Conservation (phyloP, 2,329 filamentous ascomycete genomes). For the Metarhizium guizhouense region DNA sequence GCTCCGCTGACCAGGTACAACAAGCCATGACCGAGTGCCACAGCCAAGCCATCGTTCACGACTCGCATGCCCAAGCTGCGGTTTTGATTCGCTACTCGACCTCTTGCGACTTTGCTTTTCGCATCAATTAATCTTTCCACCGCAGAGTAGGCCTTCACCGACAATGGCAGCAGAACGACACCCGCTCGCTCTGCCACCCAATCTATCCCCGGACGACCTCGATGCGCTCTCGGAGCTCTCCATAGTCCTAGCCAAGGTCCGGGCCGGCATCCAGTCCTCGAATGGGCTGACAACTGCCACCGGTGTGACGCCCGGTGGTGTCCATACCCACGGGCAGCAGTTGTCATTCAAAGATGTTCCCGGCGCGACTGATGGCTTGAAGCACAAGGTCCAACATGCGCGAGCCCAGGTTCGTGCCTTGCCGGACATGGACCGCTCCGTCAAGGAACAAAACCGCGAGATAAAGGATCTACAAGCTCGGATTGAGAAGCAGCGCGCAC, state of each 20-base stretch:
- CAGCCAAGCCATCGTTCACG: background rate
- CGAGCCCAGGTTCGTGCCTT: slow-evolving; percentile 54
- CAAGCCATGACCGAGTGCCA: background rate
- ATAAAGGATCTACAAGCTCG: slow-evolving; percentile 56
- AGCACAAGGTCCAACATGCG: slow-evolving; percentile 76
- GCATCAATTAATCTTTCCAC: background rate
- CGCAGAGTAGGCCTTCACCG: background rate
- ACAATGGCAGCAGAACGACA: slow-evolving; percentile 26
- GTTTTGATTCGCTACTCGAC: background rate
- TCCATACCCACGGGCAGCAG: slow-evolving; percentile 24
- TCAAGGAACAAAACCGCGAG: slow-evolving; percentile 63
- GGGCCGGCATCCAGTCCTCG: slow-evolving; percentile 36
- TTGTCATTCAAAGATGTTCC: slow-evolving; percentile 65
- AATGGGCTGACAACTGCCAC: slow-evolving; percentile 29
- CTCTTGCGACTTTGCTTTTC: background rate
- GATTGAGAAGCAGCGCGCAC: slow-evolving; percentile 52
- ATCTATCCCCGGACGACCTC: slow-evolving; percentile 72
- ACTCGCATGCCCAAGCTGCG: background rate
- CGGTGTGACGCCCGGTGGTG: slow-evolving; percentile 27
- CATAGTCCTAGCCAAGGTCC: slow-evolving; percentile 66
- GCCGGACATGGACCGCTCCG: slow-evolving; percentile 59
- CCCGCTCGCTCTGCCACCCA: slow-evolving; percentile 45
- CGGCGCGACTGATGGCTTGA: slow-evolving; percentile 67
- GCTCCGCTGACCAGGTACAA: background rate
- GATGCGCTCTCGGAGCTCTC: slow-evolving; percentile 79